Conservation (phyloP, 108 stramenopile genomes). For the Cyclotella sp. region DNA sequence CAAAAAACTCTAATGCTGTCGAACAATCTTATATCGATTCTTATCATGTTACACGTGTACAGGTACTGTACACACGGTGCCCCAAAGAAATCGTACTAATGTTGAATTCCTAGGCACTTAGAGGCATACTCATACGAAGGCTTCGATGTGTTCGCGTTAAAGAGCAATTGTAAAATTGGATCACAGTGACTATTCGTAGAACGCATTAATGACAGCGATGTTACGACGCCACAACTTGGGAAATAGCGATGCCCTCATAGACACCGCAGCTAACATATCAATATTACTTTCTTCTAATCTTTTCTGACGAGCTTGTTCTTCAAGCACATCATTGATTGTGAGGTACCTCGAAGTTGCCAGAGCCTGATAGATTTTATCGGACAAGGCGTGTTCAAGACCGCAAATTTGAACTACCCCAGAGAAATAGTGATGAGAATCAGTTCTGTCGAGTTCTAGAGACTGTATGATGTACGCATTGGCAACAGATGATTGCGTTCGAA, state of each 20-base stretch:
- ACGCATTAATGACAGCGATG: not conserved
- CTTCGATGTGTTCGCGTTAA: too few relatives aligned
- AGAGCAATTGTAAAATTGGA: too few relatives aligned
- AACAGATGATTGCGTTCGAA: not conserved
- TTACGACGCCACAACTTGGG: not conserved
- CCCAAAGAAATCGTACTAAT: too few relatives aligned
- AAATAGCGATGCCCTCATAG: not conserved
- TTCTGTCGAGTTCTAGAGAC: not conserved
- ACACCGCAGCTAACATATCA: not conserved
- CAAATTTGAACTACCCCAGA: not conserved
- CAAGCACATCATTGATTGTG: not conserved
- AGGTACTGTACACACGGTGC: too few relatives aligned
- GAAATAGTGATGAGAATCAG: not conserved
- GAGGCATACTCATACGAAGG: too few relatives aligned
- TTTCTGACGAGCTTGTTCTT: slow-evolving; percentile 4
- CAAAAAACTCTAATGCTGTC: too few relatives aligned
- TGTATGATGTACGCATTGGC: not conserved
- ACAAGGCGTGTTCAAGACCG: not conserved
- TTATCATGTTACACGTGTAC: too few relatives aligned
- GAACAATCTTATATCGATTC: too few relatives aligned
- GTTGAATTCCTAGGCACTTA: too few relatives aligned
- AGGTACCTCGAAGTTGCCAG: not conserved
- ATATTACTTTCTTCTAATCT: not conserved
- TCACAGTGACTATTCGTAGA: too few relatives aligned
- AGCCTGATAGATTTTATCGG: not conserved